Evolutionary conservation across 208 protist species (phyloP), one percentile per base, ranked within the genome.

Genomic region (Trypanosoma platydactyli): DNA sequence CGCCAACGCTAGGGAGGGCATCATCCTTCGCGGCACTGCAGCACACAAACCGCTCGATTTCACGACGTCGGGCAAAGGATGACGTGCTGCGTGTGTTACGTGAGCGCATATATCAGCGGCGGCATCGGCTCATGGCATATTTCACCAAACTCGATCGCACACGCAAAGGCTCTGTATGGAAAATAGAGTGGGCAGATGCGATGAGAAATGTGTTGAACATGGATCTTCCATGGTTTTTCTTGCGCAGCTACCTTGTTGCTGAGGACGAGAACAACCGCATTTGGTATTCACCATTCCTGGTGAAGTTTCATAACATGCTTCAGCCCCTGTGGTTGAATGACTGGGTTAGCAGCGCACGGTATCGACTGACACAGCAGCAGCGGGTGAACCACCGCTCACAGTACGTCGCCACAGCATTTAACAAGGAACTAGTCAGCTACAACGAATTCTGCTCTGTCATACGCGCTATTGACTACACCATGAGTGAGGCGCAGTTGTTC

Each of bases 111-210:
- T 94, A 80, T 61, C 77, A 91, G 62, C 75, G 86, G n/a, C 79
- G 85, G 18, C 86, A 95, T 68, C 82, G 84, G 48, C 77, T 95
- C n/a, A 71, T 95, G 62, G 79, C 85, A 9, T 94, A 91, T 76
- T 95, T 94, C 76, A 81, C 79, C 6, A 88, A 91, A 73, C 82
- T 94, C 4, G 90, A 95, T 69, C 86, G 84, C 56, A 94, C 90
- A n/a, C 89, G 90, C 58, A 93, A 92, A 58, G 90, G 87, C 7
- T 93, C 90, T 25, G 60, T 95, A 60, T 95, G 90, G 90, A 91
- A 92, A 68, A 94, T 92, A 63, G 90, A 95, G 75, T 95, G 90
- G 90, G 83, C 86, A 54, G 87, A 95, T 71, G 79, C 85, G 55
- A 91, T 95, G 84, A 76, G 87, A 29, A 92, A 90, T 65, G 84